Conservation (phyloP, 257 asterid genomes). For the Solanum lignicaule region DNA sequence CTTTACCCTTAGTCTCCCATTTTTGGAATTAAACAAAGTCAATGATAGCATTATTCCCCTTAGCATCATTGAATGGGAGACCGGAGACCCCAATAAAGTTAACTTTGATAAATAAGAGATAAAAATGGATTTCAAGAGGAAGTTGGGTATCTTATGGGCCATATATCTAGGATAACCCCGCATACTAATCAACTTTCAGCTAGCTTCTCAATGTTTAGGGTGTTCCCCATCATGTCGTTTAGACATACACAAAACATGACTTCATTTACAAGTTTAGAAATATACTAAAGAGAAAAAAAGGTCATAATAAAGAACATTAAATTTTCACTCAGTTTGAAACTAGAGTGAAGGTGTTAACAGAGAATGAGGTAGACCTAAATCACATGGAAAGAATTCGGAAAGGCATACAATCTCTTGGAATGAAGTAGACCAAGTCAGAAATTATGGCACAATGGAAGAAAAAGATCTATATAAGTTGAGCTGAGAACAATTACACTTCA, state of each 20-base stretch:
- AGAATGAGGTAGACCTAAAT: neutral
- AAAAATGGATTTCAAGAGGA: neutral
- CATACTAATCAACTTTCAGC: neutral
- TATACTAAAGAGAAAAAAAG: neutral
- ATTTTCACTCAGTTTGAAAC: neutral
- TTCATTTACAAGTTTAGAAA: neutral
- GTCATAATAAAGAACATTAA: neutral
- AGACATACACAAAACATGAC: neutral
- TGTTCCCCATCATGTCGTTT: neutral
- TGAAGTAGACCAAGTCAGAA: neutral
- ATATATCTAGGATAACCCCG: neutral
- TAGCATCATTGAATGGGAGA: neutral
- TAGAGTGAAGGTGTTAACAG: neutral
- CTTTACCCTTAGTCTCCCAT: neutral
- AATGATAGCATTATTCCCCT: neutral
- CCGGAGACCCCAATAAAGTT: neutral
- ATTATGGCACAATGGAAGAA: neutral
- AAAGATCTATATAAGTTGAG: neutral
- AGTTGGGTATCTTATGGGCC: neutral
- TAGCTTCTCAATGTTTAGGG: neutral
- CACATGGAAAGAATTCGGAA: neutral
- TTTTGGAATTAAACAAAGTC: neutral
- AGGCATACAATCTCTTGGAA: neutral
- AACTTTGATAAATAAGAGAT: neutral
- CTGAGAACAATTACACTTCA: neutral